Percentiles rank a stretch among this genome's conserved stretches.
Evolutionary conservation across 805 yeast genomes (phyloP).

Genomic region (Yamadazyma paraphyllophila): DNA sequence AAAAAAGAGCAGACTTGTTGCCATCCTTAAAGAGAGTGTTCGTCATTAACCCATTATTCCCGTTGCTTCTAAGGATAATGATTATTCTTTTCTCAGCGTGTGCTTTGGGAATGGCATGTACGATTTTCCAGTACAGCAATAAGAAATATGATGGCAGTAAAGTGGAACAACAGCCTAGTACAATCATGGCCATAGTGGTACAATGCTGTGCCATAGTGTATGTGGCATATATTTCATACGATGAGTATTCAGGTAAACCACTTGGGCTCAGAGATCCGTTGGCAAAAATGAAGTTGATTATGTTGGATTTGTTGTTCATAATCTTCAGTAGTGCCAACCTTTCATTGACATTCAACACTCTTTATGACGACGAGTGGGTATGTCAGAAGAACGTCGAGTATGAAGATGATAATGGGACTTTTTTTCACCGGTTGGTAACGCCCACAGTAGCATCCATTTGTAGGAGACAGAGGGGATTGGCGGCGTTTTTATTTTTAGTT

Average conservation of each 20-base stretch:
- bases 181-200: slow-evolving; percentile 88
- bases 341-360: slow-evolving; percentile 79
- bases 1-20: slow-evolving; percentile 59
- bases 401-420: slow-evolving; percentile 2
- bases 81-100: slow-evolving; percentile 53
- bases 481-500: slow-evolving; percentile 73
- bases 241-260: slow-evolving; percentile 91
- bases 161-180: slow-evolving; percentile 77
- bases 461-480: slow-evolving; percentile 70
- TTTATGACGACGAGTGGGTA: slow-evolving; percentile 82
- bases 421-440: slow-evolving; percentile 18
- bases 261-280: slow-evolving; percentile 83
- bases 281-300: slow-evolving; percentile 75
- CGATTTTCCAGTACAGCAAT: slow-evolving; percentile 48
- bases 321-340: slow-evolving; percentile 87
- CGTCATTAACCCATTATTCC: slow-evolving; percentile 76
- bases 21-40: slow-evolving; percentile 60
- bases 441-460: slow-evolving; percentile 58
- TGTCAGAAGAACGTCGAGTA: slow-evolving; percentile 35
- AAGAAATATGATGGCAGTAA: slow-evolving; percentile 30
- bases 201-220: slow-evolving; percentile 77
- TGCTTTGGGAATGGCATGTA: slow-evolving; percentile 70
- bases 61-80: slow-evolving; percentile 63
- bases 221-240: slow-evolving; percentile 77
- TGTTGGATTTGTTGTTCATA: slow-evolving; percentile 82